Evolutionary conservation across 2,329 filamentous ascomycete species (phyloP).

Genomic region (Aureobasidium subglaciale): DNA sequence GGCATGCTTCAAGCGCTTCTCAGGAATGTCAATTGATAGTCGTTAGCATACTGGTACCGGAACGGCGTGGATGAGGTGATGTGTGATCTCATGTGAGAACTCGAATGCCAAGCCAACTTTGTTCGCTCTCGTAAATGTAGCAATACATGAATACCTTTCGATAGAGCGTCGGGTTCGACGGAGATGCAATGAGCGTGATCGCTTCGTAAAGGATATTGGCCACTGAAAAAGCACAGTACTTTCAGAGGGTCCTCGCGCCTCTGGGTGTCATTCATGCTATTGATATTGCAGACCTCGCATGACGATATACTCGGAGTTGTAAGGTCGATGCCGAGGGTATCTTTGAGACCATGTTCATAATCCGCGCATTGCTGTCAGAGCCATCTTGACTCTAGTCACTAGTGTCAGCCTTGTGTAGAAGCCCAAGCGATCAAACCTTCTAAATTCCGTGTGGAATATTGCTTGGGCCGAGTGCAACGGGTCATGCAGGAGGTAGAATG

Average conservation of each 20-base stretch:
- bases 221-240: too few species aligned
- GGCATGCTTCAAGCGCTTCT: not conserved
- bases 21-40: not conserved
- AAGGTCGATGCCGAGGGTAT: not conserved
- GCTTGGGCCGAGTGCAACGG: not conserved
- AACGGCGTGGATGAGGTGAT: not conserved
- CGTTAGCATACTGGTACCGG: not conserved
- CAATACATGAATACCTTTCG: too few species aligned
- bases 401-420: not conserved
- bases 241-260: too few species aligned
- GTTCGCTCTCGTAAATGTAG: too few species aligned
- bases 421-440: not conserved
- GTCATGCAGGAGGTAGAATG: conserved; percentile 3
- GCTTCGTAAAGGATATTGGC: too few species aligned
- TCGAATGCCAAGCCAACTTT: not conserved
- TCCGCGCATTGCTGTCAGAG: too few species aligned
- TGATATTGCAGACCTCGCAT: not conserved
- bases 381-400: too few species aligned
- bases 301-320: not conserved
- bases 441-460: not conserved
- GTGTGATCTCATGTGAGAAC: not conserved
- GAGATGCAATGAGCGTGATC: too few species aligned
- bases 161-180: too few species aligned
- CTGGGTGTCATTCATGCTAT: too few species aligned
- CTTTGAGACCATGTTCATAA: too few species aligned